Conservation (phyloP, 2,329 filamentous ascomycete genomes). For the Ploettnerulaceae sp. region DNA sequence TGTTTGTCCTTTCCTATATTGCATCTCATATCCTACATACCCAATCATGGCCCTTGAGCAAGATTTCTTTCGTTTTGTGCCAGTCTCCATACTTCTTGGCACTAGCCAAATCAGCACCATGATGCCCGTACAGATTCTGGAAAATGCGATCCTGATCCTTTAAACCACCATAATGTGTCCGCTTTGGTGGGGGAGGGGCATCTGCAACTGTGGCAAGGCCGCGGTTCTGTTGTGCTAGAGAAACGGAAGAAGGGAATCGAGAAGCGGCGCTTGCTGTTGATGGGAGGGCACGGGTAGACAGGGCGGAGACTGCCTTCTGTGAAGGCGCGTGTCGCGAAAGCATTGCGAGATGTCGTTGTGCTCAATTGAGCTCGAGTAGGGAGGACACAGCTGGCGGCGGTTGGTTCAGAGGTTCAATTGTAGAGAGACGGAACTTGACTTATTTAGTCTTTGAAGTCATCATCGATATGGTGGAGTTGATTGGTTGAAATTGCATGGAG, state of each 20-base stretch:
- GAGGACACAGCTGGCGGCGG: slow-evolving; percentile 21
- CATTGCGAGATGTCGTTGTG: slow-evolving; percentile 33
- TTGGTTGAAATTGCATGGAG: slow-evolving; percentile 12
- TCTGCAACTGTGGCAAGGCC: slow-evolving; percentile 79
- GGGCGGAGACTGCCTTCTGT: slow-evolving; percentile 29
- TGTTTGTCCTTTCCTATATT: not conserved
- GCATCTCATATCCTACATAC: slow-evolving; percentile 37
- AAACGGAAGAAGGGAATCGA: slow-evolving; percentile 35
- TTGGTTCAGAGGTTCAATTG: slow-evolving; percentile 24
- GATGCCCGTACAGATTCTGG: slow-evolving; percentile 94
- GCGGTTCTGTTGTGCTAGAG: slow-evolving; percentile 53
- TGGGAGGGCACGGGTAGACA: slow-evolving; percentile 31
- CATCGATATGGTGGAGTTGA: slow-evolving; percentile 18
- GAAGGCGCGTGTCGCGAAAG: slow-evolving; percentile 35
- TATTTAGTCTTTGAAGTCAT: slow-evolving; percentile 19
- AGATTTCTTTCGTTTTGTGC: slow-evolving; percentile 99
- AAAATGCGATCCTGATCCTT: slow-evolving; percentile 98
- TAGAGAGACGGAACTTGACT: too few species aligned
- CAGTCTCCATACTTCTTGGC: slow-evolving; percentile 98
- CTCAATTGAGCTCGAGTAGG: slow-evolving; percentile 32
- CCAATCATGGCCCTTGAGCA: slow-evolving; percentile 96
- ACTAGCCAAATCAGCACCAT: slow-evolving; percentile 84
- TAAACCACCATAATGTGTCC: slow-evolving; percentile 74
- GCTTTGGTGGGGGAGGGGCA: slow-evolving; percentile 57
- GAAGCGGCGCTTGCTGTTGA: slow-evolving; percentile 26